Evolutionary conservation across 2,329 filamentous ascomycete genomes (phyloP).

Genomic region (Sclerotinia trifoliorum): DNA sequence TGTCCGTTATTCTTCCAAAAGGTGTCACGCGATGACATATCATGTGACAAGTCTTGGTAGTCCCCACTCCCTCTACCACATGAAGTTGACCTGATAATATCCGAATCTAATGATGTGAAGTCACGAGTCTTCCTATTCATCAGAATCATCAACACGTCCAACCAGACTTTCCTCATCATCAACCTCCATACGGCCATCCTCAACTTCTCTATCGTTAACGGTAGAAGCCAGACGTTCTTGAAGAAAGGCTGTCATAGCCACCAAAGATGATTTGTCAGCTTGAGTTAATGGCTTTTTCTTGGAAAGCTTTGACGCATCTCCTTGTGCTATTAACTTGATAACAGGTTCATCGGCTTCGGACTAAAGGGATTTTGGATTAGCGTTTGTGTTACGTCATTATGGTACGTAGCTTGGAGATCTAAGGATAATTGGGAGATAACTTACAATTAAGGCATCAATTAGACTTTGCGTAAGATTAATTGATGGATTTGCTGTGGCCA

Average conservation of each 20-base stretch:
- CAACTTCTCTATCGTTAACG: background rate
- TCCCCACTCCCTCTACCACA: background rate
- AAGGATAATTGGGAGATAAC: conserved; percentile 39
- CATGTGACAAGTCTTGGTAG: background rate
- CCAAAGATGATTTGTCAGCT: conserved; percentile 27
- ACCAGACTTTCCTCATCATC: background rate
- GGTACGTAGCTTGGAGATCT: background rate
- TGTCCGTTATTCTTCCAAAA: background rate
- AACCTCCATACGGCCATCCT: background rate
- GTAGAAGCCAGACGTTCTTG: conserved; percentile 26
- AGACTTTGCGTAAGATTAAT: conserved; percentile 48
- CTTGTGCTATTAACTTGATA: conserved; percentile 41
- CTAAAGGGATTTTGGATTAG: conserved; percentile 38
- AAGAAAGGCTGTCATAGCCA: conserved; percentile 31
- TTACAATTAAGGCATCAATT: conserved; percentile 61
- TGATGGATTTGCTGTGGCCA: conserved; percentile 52
- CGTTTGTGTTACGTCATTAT: conserved; percentile 16
- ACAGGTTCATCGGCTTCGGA: conserved; percentile 45
- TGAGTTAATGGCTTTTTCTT: conserved; percentile 16
- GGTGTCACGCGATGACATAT: background rate
- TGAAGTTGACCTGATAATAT: background rate
- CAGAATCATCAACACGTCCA: background rate
- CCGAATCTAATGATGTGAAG: background rate
- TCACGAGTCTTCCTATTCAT: background rate
- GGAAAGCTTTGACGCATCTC: conserved; percentile 30